phyloP scores from a whole-genome alignment of 75 land plant genomes.

The Selaginella tamariscina region DNA sequence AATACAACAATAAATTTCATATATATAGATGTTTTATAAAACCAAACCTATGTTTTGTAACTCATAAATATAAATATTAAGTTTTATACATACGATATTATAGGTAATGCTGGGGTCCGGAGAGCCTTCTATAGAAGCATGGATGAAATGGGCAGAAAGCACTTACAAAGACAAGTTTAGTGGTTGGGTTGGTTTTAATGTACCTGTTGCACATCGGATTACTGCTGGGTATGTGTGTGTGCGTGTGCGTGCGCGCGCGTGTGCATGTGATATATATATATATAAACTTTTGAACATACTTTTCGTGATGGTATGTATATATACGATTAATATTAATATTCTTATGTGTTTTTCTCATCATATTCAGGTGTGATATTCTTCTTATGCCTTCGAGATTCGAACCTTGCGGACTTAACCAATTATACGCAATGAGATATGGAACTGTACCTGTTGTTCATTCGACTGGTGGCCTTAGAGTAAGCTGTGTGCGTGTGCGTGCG shows the following conservation, averaged over 20 bases:
- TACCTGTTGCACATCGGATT: conserved; percentile 72
- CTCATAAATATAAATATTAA: not conserved
- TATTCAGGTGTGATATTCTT: conserved; percentile 74
- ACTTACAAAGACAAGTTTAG: conserved; percentile 59
- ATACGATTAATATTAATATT: not conserved
- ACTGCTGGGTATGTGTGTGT: conserved; percentile 85
- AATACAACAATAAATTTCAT: too few species aligned
- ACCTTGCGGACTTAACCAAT: conserved; percentile 91
- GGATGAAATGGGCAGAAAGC: conserved; percentile 71
- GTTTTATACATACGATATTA: conserved; percentile 9
- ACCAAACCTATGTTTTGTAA: too few species aligned
- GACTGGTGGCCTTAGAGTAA: conserved; percentile 87
- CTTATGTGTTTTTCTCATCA: not conserved
- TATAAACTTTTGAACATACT: too few species aligned
- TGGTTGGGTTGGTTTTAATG: conserved; percentile 96
- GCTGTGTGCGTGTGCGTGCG: too few species aligned
- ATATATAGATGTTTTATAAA: too few species aligned
- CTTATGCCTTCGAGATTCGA: conserved; percentile 97
- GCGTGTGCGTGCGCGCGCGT: too few species aligned
- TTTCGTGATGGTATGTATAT: too few species aligned
- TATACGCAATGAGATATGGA: conserved; percentile 95
- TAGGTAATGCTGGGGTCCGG: conserved; percentile 97
- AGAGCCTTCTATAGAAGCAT: conserved; percentile 45
- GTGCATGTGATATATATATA: too few species aligned
- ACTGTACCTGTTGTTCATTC: conserved; percentile 83